These are phyloP conservation scores for Taxawa tesnikishii DNA, from an alignment of 2,329 filamentous ascomycete species.

Conservation along the genomic window DNA sequence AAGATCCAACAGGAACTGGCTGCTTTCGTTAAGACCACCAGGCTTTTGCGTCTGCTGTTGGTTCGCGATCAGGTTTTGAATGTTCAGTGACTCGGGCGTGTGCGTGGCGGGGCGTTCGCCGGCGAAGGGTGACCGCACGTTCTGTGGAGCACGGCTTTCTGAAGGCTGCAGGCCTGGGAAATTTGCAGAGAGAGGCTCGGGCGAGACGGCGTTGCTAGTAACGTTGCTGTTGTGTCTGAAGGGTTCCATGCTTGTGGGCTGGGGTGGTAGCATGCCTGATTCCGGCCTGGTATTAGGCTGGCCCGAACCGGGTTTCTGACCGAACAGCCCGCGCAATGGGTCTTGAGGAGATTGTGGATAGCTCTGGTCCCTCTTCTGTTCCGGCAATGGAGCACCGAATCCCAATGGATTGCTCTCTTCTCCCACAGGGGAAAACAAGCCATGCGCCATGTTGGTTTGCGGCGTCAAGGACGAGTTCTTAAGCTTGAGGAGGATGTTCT, in stretches of 20 bases:
- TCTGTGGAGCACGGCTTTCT: background rate
- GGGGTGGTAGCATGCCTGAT: background rate
- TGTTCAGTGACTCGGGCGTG: conserved; percentile 11
- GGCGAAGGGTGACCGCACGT: background rate
- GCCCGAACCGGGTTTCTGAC: background rate
- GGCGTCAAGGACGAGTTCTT: background rate
- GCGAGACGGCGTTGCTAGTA: conserved; percentile 4
- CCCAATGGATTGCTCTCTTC: background rate
- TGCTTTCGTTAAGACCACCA: conserved; percentile 44
- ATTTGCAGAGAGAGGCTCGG: conserved; percentile 1
- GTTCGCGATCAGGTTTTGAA: conserved; percentile 24
- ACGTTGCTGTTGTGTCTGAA: background rate
- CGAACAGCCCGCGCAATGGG: background rate
- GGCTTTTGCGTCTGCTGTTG: conserved; percentile 26
- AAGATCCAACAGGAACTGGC: conserved; percentile 75
- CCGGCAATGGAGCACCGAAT: background rate
- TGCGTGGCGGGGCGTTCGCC: conserved; percentile 2
- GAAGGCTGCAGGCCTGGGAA: too few species aligned
- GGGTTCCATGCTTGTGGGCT: too few species aligned
- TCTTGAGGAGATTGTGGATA: conserved; percentile 2
- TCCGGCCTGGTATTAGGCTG: background rate
- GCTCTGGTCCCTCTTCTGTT: background rate
- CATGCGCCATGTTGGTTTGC: background rate
- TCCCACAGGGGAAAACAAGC: background rate
- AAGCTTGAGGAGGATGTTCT: conserved; percentile 6